Evolutionary conservation across 1,284 basidiomycete genomes (phyloP).

Genomic region (Ceratobasidium sp.): DNA sequence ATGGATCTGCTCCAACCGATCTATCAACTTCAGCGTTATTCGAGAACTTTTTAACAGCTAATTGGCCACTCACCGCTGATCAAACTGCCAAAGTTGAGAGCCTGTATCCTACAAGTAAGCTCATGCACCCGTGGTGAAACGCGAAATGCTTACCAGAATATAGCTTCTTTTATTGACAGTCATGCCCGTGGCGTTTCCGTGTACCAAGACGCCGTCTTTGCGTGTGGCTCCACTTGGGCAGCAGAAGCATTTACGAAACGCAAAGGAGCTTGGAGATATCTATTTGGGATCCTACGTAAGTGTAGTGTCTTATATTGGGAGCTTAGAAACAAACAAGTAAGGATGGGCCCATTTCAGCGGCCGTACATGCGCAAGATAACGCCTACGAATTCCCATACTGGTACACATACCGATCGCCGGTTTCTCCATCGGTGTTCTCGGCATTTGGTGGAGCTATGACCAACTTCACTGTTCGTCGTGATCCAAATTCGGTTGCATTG

Average conservation of each 20-base stretch:
- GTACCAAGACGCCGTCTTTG: constrained; percentile 16
- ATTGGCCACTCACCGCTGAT: constrained; percentile 7
- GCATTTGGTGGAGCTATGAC: constrained; percentile 29
- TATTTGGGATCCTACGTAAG: constrained; percentile 33
- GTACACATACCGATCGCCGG: constrained; percentile 19
- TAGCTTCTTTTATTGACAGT: constrained; percentile 15
- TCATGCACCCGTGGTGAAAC: too few species aligned
- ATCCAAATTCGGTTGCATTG: neutral
- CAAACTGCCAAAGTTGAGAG: neutral
- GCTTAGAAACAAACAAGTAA: neutral
- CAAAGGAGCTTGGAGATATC: constrained; percentile 12
- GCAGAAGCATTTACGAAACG: neutral
- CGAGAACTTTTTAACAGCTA: constrained; percentile 5
- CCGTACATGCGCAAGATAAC: constrained; percentile 17
- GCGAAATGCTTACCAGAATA: neutral
- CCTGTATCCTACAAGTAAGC: constrained; percentile 3
- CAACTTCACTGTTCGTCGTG: constrained; percentile 4
- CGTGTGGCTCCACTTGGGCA: constrained; percentile 19
- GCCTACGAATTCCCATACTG: constrained; percentile 23
- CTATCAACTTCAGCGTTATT: constrained; percentile 17
- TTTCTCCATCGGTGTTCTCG: constrained; percentile 8
- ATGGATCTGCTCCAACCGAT: constrained; percentile 16
- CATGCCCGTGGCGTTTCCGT: constrained; percentile 27
- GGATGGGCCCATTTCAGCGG: neutral
- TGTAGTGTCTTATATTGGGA: neutral